These are phyloP conservation scores for Rehmannia glutinosa DNA, from an alignment of 257 asterid genomes.

Conservation along the genomic window DNA sequence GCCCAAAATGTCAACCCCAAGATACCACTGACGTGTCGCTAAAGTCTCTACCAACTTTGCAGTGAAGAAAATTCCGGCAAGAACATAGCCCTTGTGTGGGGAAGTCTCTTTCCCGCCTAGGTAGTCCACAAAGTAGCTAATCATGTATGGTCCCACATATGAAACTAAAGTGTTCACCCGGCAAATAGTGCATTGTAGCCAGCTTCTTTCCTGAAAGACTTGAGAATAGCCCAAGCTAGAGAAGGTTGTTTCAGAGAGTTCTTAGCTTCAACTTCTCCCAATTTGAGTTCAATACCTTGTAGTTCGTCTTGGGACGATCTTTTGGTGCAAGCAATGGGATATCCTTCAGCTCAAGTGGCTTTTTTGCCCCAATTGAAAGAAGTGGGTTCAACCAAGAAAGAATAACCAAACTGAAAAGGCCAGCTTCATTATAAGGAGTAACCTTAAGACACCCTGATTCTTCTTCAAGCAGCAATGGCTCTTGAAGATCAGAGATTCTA, in stretches of 20 bases:
- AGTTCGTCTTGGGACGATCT: slow-evolving; percentile 75
- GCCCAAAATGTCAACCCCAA: slow-evolving; percentile 70
- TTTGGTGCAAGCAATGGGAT: slow-evolving; percentile 64
- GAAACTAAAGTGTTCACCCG: slow-evolving; percentile 57
- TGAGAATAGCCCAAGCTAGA: slow-evolving; percentile 72
- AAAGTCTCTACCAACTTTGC: slow-evolving; percentile 70
- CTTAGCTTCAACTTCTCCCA: slow-evolving; percentile 68
- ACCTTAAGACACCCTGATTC: slow-evolving; percentile 76
- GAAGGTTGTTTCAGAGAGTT: slow-evolving; percentile 50
- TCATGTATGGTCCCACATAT: slow-evolving; percentile 70
- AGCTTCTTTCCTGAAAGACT: slow-evolving; percentile 68
- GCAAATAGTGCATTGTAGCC: slow-evolving; percentile 64
- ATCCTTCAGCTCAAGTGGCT: slow-evolving; percentile 82
- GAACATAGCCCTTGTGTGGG: slow-evolving; percentile 62
- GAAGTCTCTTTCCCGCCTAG: slow-evolving; percentile 50
- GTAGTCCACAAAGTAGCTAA: slow-evolving; percentile 70
- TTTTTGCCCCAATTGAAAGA: slow-evolving; percentile 74
- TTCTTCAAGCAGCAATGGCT: slow-evolving; percentile 48
- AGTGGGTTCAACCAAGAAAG: slow-evolving; percentile 87
- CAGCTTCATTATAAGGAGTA: slow-evolving; percentile 73
- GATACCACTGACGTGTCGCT: slow-evolving; percentile 70
- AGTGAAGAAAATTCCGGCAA: slow-evolving; percentile 55
- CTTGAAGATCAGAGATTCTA: slow-evolving; percentile 54
- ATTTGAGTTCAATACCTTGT: slow-evolving; percentile 54
- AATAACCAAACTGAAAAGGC: slow-evolving; percentile 62